Evolutionary conservation across 1,139 yeast genomes (phyloP), one percentile per base, ranked within the genome.

Genomic region (Hemisphaericaspora xylofermentans): DNA sequence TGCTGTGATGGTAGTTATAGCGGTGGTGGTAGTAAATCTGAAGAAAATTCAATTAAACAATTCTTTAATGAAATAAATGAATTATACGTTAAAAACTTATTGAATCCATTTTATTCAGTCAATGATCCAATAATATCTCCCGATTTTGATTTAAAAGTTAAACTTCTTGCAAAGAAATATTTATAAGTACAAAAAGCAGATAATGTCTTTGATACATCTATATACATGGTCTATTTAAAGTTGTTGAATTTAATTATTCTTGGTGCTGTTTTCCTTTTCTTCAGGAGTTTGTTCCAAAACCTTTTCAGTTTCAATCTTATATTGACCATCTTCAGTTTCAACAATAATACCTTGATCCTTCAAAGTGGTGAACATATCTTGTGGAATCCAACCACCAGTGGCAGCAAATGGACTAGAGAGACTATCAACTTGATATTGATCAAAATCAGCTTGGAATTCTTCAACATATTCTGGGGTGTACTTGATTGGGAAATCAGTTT

Each of bases 381-480:
- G 95, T 19, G 98, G 96, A 44, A 93, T 77, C 96, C 97, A 91
- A 5, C 96, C 96, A 43, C 88, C 86, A 29, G 97, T 87, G 38
- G 94, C 94, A 28, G 88, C 83, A 62, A 89, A 89, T 36, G 97
- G 97, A 42, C 82, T 77, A 6, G 81, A 71, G 29, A 84, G 75
- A 38, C 86, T 66, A 50, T 78, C 81, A 50, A 77, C 66, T 60
- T 87, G 93, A 66, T 88, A 84, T 34, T 72, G 77, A 46, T 78
- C 82, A 53, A 88, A 73, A 24, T 76, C 78, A 22, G 66, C 57
- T 43, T 79, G 80, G 56, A 84, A 85, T 38, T 70, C 64, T 44
- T 78, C 78, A 42, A 80, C 59, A 48, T 77, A 80, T 38, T 72
- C 79, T 26, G 75, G 77, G 28, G 79, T 61, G 58, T 76, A 83